Evolutionary conservation across 345 rosid genomes (phyloP).

Genomic region (Kernera saxatilis): DNA sequence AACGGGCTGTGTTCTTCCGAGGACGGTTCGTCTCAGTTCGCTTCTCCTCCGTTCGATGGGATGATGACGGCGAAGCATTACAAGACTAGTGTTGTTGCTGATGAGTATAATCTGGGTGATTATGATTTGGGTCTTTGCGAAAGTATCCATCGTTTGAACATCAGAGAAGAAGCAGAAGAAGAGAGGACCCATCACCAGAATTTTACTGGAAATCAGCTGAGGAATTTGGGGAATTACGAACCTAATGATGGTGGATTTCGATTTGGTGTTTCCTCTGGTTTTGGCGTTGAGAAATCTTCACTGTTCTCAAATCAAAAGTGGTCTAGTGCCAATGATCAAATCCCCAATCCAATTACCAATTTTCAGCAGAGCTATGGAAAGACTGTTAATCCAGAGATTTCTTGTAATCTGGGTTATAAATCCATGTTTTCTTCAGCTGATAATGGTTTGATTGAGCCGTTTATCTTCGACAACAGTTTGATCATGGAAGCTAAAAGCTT

Average conservation of each 20-base stretch:
- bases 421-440: constrained; percentile 14
- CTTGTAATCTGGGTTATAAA: background rate
- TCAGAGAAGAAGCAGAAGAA: background rate
- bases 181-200: background rate
- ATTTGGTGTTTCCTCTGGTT: constrained; percentile 8
- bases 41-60: constrained; percentile 18
- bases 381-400: background rate
- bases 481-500: constrained; percentile 24
- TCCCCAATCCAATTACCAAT: no score
- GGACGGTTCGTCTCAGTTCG: constrained; percentile 28
- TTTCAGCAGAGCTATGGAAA: background rate
- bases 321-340: background rate
- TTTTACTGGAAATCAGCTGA: background rate
- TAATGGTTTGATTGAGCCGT: constrained; percentile 4
- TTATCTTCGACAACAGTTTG: constrained; percentile 14
- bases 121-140: background rate
- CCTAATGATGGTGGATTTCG: background rate
- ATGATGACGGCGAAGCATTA: background rate
- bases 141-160: constrained; percentile 1
- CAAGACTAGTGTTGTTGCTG: background rate
- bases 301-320: background rate
- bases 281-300: background rate
- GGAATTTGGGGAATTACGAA: background rate
- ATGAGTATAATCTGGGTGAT: background rate
- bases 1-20: constrained; percentile 33